Conservation (phyloP, 2,329 filamentous ascomycete genomes). For the Neonectria sp. region DNA sequence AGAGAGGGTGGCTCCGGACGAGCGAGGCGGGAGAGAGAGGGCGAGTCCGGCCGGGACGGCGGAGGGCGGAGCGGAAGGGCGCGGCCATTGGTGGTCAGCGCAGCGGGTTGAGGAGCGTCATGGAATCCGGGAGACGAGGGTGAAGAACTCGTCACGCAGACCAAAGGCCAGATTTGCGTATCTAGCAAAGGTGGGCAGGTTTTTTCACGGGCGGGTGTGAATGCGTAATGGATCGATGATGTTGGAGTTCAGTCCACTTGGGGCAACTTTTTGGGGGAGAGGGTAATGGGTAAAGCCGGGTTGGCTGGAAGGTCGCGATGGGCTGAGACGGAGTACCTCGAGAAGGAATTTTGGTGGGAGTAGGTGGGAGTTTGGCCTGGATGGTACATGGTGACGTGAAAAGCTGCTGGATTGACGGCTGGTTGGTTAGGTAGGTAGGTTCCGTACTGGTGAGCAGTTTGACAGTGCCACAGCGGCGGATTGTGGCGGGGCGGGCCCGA, state of each 20-base stretch:
- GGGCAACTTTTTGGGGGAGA: constrained; percentile 31
- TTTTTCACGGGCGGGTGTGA: neutral
- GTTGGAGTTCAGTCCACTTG: constrained; percentile 38
- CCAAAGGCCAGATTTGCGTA: neutral
- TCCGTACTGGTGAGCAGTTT: neutral
- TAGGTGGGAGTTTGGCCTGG: neutral
- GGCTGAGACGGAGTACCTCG: constrained; percentile 32
- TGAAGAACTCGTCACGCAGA: neutral
- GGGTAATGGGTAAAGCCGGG: constrained; percentile 45
- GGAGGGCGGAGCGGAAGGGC: constrained; percentile 49
- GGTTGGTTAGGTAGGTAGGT: constrained; percentile 28
- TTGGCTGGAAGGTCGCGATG: constrained; percentile 25
- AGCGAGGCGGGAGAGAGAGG: constrained; percentile 39
- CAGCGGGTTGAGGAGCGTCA: constrained; percentile 40
- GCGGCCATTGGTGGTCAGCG: constrained; percentile 54
- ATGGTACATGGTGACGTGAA: neutral
- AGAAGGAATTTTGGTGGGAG: neutral
- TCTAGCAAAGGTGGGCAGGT: neutral
- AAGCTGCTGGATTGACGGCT: constrained; percentile 5
- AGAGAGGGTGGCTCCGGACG: constrained; percentile 42
- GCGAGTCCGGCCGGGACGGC: constrained; percentile 42
- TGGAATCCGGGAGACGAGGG: constrained; percentile 24
- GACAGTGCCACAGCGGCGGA: constrained; percentile 39
- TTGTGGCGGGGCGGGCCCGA: constrained; percentile 43
- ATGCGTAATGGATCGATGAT: constrained; percentile 23